phyloP scores from a whole-genome alignment of 1,284 basidiomycete species.

The Cryptococcus floricola region DNA sequence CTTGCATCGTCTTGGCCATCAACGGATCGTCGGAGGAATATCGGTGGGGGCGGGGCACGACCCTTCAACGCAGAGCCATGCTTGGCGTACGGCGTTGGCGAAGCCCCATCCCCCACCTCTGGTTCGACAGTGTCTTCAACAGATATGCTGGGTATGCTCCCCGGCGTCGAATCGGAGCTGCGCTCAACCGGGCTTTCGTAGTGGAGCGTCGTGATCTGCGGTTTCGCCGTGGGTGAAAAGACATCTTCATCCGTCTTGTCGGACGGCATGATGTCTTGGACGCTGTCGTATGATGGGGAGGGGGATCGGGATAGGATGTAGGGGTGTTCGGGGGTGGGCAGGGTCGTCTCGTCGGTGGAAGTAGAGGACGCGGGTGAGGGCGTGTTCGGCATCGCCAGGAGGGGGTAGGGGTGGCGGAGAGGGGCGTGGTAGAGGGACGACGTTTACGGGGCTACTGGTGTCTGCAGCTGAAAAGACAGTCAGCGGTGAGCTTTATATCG shows the following conservation, averaged over 20 bases:
- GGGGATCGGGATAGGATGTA: constrained; percentile 3
- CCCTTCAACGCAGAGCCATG: not conserved
- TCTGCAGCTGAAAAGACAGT: too few relatives aligned
- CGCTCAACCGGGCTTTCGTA: not conserved
- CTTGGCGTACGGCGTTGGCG: constrained; percentile 11
- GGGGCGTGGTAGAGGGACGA: too few relatives aligned
- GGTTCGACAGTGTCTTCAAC: not conserved
- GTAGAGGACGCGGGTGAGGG: constrained; percentile 9
- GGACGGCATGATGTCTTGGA: not conserved
- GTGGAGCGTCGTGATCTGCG: not conserved
- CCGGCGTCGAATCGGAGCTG: not conserved
- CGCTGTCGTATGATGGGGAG: constrained; percentile 1
- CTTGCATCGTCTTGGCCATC: constrained; percentile 1
- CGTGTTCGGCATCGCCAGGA: not conserved
- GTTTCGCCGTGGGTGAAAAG: constrained; percentile 5
- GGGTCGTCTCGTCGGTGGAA: constrained; percentile 9
- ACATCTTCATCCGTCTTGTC: constrained; percentile 3
- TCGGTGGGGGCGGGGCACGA: constrained; percentile 26
- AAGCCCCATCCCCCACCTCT: not conserved
- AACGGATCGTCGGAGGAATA: constrained; percentile 24
- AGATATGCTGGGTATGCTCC: not conserved
- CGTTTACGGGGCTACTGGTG: too few relatives aligned
- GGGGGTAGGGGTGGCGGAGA: too few relatives aligned
- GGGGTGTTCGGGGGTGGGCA: constrained; percentile 16
- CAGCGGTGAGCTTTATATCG: too few relatives aligned